phyloP scores from a whole-genome alignment of 2,329 filamentous ascomycete genomes.

The Fusarium nanum region DNA sequence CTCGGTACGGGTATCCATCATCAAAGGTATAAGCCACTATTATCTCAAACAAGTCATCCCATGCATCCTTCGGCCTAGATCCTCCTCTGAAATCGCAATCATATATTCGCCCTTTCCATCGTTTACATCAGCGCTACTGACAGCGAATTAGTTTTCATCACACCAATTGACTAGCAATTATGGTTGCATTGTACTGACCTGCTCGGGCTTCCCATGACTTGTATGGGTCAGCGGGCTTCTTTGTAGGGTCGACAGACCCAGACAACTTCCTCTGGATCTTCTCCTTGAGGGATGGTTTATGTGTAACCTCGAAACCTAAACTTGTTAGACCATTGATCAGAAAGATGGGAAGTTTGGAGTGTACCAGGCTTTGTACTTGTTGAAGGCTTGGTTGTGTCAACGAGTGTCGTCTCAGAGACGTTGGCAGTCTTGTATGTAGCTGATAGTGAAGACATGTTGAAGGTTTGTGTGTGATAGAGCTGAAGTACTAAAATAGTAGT shows the following conservation, averaged over 20 bases:
- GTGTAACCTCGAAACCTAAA: slow-evolving; percentile 1
- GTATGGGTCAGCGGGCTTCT: slow-evolving; percentile 36
- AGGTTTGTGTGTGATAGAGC: background rate
- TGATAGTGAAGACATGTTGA: slow-evolving; percentile 38
- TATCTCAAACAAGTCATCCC: slow-evolving; percentile 1
- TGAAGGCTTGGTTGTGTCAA: slow-evolving; percentile 32
- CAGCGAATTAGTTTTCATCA: slow-evolving; percentile 3
- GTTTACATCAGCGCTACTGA: slow-evolving; percentile 38
- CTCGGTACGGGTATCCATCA: slow-evolving; percentile 24
- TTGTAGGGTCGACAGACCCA: slow-evolving; percentile 37
- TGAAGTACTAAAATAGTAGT: background rate
- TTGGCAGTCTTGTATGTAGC: slow-evolving; percentile 37
- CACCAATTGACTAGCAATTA: background rate
- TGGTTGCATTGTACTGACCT: slow-evolving; percentile 23
- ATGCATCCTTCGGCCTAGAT: slow-evolving; percentile 1
- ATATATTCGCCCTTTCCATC: background rate
- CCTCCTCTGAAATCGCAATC: slow-evolving; percentile 5
- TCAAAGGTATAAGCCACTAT: slow-evolving; percentile 17
- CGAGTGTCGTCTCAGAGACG: slow-evolving; percentile 43
- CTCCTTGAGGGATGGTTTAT: slow-evolving; percentile 39
- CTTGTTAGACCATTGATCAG: slow-evolving; percentile 3
- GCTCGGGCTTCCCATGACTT: slow-evolving; percentile 46
- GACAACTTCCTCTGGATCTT: slow-evolving; percentile 42
- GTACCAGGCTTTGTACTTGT: slow-evolving; percentile 36
- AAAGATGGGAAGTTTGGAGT: background rate